These are phyloP conservation scores for Eimeria necatrix DNA, from an alignment of 169 alveolate species.

Conservation along the genomic window DNA sequence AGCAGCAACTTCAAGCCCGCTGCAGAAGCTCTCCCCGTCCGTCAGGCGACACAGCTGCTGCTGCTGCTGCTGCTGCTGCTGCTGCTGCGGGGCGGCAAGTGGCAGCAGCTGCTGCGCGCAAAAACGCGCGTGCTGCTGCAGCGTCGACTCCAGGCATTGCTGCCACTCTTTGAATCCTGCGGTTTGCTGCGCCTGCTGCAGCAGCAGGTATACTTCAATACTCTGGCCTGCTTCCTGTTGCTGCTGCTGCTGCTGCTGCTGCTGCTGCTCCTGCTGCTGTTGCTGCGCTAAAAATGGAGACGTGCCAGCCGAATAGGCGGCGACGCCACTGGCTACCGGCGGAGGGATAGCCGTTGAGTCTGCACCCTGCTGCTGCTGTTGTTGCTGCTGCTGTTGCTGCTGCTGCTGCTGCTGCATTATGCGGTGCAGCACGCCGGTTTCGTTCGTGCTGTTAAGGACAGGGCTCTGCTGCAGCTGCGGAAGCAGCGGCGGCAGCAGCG, in stretches of 20 bases:
- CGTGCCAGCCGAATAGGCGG: conserved; percentile 30
- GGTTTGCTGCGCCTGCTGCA: not conserved
- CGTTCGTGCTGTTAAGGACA: not conserved
- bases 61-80: conserved; percentile 51
- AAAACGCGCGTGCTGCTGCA: conserved; percentile 55
- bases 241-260: conserved; percentile 15
- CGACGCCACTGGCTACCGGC: conserved; percentile 22
- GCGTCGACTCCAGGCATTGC: not conserved
- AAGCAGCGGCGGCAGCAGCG: conserved; percentile 66
- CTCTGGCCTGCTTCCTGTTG: conserved; percentile 32
- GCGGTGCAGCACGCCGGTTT: conserved; percentile 30
- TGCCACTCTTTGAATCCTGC: conserved; percentile 38
- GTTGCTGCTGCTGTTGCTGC: not conserved
- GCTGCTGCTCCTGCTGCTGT: conserved; percentile 31
- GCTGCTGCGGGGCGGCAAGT: not conserved
- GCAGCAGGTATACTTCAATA: conserved; percentile 45
- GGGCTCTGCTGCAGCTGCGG: conserved; percentile 43
- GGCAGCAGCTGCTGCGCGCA: conserved; percentile 65
- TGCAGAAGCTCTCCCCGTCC: conserved; percentile 53
- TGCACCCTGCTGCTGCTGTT: conserved; percentile 38
- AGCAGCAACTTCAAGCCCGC: conserved; percentile 8
- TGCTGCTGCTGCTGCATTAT: conserved; percentile 42
- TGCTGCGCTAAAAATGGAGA: conserved; percentile 13
- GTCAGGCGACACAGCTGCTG: conserved; percentile 49
- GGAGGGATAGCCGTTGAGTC: not conserved